These are phyloP conservation scores for Verbascum thapsus DNA, from an alignment of 257 asterid species.

Conservation along the genomic window DNA sequence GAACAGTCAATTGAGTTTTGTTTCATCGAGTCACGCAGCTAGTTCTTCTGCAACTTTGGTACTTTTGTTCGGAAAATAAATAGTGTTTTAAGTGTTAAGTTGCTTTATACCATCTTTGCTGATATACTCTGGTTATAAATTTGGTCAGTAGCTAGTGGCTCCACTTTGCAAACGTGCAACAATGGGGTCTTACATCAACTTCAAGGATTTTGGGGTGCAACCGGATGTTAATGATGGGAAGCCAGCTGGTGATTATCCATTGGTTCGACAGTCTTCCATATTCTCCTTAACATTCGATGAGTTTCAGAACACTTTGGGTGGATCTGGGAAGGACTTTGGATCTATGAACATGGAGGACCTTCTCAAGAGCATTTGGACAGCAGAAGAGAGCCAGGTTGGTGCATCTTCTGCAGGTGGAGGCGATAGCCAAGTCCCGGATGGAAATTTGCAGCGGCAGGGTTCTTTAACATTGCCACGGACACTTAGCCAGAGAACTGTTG, in stretches of 20 bases:
- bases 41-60: slow-evolving; percentile 3
- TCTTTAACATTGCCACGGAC: slow-evolving; percentile 88
- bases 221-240: slow-evolving; percentile 53
- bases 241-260: slow-evolving; percentile 44
- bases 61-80: slow-evolving; percentile 1
- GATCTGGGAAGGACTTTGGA: slow-evolving; percentile 79
- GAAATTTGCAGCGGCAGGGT: slow-evolving; percentile 80
- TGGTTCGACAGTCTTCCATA: slow-evolving; percentile 76
- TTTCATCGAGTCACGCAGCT: slow-evolving; percentile 11
- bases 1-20: background rate
- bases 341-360: slow-evolving; percentile 97
- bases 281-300: slow-evolving; percentile 86
- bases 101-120: slow-evolving; percentile 22
- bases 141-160: slow-evolving; percentile 39
- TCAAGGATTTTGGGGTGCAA: slow-evolving; percentile 61
- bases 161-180: slow-evolving; percentile 25
- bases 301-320: slow-evolving; percentile 79
- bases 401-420: slow-evolving; percentile 42
- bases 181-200: slow-evolving; percentile 84
- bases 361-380: slow-evolving; percentile 82
- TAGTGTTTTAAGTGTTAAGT: background rate
- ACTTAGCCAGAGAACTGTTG: slow-evolving; percentile 81
- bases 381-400: slow-evolving; percentile 70
- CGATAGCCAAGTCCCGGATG: slow-evolving; percentile 41
- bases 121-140: slow-evolving; percentile 26